Conservation (phyloP, 768 basidiomycete genomes). For the Cystobasidium tubakii region DNA sequence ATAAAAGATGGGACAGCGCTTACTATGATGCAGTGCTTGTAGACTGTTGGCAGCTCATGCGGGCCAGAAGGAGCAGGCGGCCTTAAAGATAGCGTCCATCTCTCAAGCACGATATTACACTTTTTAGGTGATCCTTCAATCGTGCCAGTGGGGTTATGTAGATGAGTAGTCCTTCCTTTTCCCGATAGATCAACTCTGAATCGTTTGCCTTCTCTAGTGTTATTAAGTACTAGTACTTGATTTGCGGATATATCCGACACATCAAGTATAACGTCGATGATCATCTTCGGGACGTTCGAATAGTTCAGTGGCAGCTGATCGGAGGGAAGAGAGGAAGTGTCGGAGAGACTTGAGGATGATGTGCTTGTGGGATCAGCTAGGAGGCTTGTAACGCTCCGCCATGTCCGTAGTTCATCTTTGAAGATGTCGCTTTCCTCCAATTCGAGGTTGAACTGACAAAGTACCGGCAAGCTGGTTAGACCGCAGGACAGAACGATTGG, state of each 20-base stretch:
- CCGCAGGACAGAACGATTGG: too few relatives aligned
- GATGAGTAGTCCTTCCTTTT: background rate
- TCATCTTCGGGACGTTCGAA: constrained; percentile 35
- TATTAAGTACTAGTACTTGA: constrained; percentile 45
- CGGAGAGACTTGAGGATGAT: background rate
- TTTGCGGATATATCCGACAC: constrained; percentile 39
- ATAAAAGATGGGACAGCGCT: background rate
- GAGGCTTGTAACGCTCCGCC: constrained; percentile 39
- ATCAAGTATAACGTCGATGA: constrained; percentile 45
- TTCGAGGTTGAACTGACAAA: constrained; percentile 46
- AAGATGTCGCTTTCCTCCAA: constrained; percentile 42
- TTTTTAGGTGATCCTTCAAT: constrained; percentile 14
- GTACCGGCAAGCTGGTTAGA: too few relatives aligned
- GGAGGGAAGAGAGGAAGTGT: background rate
- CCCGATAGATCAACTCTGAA: constrained; percentile 36
- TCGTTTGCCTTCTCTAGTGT: constrained; percentile 26
- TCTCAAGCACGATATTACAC: constrained; percentile 39
- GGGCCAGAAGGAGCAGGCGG: constrained; percentile 28
- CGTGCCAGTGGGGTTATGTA: background rate
- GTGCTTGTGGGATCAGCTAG: constrained; percentile 12
- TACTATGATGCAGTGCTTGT: constrained; percentile 45
- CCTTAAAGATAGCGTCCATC: constrained; percentile 36
- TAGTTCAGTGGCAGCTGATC: background rate
- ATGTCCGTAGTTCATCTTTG: constrained; percentile 42
- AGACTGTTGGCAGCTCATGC: constrained; percentile 41